Evolutionary conservation across 805 yeast species (phyloP), one percentile per base, ranked within the genome.

Genomic region (Grigorovia humatica): DNA sequence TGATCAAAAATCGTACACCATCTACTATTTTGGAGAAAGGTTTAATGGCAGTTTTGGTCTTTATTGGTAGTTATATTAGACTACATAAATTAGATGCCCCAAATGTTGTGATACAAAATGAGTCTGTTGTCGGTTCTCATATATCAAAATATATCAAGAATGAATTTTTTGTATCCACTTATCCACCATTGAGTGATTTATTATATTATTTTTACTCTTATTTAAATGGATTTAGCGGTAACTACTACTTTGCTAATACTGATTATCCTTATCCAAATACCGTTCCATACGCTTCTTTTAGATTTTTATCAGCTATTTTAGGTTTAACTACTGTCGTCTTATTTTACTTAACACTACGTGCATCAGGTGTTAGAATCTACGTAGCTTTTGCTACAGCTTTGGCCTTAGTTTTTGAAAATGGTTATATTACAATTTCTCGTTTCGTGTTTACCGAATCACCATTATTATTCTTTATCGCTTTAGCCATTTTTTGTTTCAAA

Each of bases 81-180:
- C 73, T 85, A 49, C 71, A 74, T 57, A 73, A 76, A 51, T 71
- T 93, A 52, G 71, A 77, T 23, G 63, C 71, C 56, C 99, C 99
- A 46, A 70, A 80, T 59, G 80, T 88, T 29, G 93, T 89, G 43
- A 95, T 91, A 12, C 85, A 85, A 58, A 96, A 88, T 67, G 99
- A 91, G 68, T 89, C 83, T 43, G 93, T 85, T 66, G 88, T 91
- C 61, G 98, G 99, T 50, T 91, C 93, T 9, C 89, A 89, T 70
- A 95, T 96, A 40, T 77, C 83, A 53, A 84, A 86, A 68, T 93
- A 89, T 70, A 74, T 81, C 49, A 67, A 71, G 47, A 84, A 86
- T 20, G 66, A 67, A 30, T 84, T 74, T 63, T 85, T 84, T 67
- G 74, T 84, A 75, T 89, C 82, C 64, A 82, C 79, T 46, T 84